Evolutionary conservation across 352 stramenopile genomes (phyloP), one percentile per base, ranked within the genome.

Genomic region (Pythium aquatile): DNA sequence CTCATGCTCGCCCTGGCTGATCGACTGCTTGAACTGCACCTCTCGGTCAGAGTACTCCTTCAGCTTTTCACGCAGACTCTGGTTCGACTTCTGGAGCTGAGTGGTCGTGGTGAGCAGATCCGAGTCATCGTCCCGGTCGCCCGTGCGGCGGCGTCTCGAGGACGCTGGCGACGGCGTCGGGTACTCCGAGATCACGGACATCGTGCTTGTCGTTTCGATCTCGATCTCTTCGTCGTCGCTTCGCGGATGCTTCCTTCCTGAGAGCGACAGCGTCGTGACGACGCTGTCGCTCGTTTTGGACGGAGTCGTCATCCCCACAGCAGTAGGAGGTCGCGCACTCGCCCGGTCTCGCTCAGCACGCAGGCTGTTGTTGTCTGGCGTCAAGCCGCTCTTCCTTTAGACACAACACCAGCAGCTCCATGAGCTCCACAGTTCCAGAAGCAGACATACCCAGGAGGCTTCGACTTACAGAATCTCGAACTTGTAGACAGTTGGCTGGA

Each of bases 391-490:
- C 1, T 57, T 56, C 26, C 65, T 72, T 24, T 24, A 24, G 20
- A 24, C 20, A 24, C 20, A 24, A 24, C 20, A 24, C 20, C 20
- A 24, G 20, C 20, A 49, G 42, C 17, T 49, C 6, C 42, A 28
- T 10, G 10, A 28, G 17, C 42, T 2, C 9, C 17, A 49, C n/a
- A 24, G 4, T 24, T 24, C 20, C 20, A 24, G 20, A 24, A 24
- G 20, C 20, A 24, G 20, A 26, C 16, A 13, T 6, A 5, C 37
- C 14, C 9, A 42, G 5, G 35, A 42, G 10, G 11, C 10, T 3
- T 17, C 16, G 17, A 80, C 85, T 66, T 72, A 82, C 65, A 93
- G 54, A 13, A 90, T 63, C 66, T 93, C 82, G 61, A 90, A 86
- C 63, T 83, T 85, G 69, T 79, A 93, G 14, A 78, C 70, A 44